Percentiles rank a stretch among this genome's conserved stretches.
phyloP scores from a whole-genome alignment of 1,139 yeast genomes.

The Arxiozyma telluris region DNA sequence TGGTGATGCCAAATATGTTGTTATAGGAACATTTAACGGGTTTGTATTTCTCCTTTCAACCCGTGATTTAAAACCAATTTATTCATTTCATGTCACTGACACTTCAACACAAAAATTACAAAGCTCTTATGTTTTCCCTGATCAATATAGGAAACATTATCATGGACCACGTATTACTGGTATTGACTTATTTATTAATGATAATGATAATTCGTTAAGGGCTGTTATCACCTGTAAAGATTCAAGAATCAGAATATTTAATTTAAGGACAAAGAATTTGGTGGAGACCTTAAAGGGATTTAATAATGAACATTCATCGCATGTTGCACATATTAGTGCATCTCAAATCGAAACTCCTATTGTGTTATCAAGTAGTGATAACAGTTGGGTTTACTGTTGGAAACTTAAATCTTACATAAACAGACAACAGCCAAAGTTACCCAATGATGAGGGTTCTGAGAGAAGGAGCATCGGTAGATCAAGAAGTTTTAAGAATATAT shows the following conservation, averaged over 20 bases:
- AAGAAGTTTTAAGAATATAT: conserved; percentile 62
- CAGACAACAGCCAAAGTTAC: not conserved
- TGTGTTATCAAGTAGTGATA: conserved; percentile 41
- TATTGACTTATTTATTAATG: conserved; percentile 32
- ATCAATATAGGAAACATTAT: conserved; percentile 11
- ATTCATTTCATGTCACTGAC: conserved; percentile 47
- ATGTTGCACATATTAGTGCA: conserved; percentile 41
- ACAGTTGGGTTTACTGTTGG: conserved; percentile 34
- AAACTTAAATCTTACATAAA: conserved; percentile 16
- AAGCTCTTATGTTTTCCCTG: conserved; percentile 1
- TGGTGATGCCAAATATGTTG: conserved; percentile 45
- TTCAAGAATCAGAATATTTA: conserved; percentile 62
- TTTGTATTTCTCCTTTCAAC: conserved; percentile 55
- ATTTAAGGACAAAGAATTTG: conserved; percentile 46
- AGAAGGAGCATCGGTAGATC: conserved; percentile 35
- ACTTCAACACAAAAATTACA: conserved; percentile 17
- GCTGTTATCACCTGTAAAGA: conserved; percentile 67
- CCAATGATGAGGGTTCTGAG: conserved; percentile 1
- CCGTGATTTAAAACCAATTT: conserved; percentile 48
- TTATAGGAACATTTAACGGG: conserved; percentile 82
- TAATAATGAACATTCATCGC: conserved; percentile 61
- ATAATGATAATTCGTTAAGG: conserved; percentile 24
- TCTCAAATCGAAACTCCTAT: conserved; percentile 9
- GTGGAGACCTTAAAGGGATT: conserved; percentile 68
- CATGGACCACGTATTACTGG: conserved; percentile 48